phyloP scores from a whole-genome alignment of 2,329 filamentous ascomycete species.

The Aspergillus sergii region DNA sequence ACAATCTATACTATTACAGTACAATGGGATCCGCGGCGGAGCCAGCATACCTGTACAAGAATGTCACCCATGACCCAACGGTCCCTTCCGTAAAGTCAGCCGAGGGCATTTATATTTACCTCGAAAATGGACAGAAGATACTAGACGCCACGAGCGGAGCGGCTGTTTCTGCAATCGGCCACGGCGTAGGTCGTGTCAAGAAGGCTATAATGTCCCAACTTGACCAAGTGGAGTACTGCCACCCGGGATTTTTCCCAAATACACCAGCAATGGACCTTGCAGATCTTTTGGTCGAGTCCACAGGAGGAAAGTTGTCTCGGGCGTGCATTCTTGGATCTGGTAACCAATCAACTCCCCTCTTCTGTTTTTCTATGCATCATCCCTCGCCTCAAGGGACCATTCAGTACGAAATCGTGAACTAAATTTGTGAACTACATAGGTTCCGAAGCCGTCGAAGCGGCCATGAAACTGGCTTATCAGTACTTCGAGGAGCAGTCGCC shows the following conservation, averaged over 20 bases:
- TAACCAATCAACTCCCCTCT: slow-evolving; percentile 22
- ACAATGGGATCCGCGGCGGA: slow-evolving; percentile 6
- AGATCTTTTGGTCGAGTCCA: slow-evolving; percentile 51
- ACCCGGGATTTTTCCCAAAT: slow-evolving; percentile 59
- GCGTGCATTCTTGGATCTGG: slow-evolving; percentile 61
- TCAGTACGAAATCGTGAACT: background rate
- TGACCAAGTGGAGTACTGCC: slow-evolving; percentile 58
- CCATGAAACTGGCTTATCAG: slow-evolving; percentile 66
- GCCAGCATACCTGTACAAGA: slow-evolving; percentile 9
- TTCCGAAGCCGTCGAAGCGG: slow-evolving; percentile 68
- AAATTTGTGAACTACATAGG: slow-evolving; percentile 39
- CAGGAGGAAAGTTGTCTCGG: slow-evolving; percentile 53
- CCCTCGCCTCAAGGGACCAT: background rate
- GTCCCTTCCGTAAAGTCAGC: background rate
- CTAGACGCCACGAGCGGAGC: slow-evolving; percentile 73
- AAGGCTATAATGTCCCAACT: slow-evolving; percentile 63
- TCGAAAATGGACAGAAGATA: slow-evolving; percentile 57
- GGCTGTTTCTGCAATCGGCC: slow-evolving; percentile 71
- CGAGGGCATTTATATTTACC: slow-evolving; percentile 49
- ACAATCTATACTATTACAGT: background rate
- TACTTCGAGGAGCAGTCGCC: slow-evolving; percentile 59
- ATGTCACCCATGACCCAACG: background rate
- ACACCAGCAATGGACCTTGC: slow-evolving; percentile 54
- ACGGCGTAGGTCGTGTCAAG: slow-evolving; percentile 62
- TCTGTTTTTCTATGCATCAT: background rate